A percentile compares a stretch with the other conserved stretches of the same genome.
Evolutionary conservation across 139 green algal genomes (phyloP).

Genomic region (Haematococcus lacustris): DNA sequence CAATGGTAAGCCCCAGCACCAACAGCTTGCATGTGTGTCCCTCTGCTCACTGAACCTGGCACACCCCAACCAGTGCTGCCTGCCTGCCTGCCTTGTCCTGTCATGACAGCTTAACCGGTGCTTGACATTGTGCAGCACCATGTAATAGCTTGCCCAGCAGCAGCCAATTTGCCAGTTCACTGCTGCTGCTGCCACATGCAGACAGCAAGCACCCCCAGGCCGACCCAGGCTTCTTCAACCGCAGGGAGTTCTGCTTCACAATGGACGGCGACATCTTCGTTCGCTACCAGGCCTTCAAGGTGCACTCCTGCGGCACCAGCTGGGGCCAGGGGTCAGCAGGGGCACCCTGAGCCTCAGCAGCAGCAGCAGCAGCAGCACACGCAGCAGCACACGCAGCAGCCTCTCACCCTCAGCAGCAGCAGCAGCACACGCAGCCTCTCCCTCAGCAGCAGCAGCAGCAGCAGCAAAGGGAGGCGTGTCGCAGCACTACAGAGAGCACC

Average conservation of each 20-base stretch:
- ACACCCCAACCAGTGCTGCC: not conserved
- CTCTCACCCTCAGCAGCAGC: too few species aligned
- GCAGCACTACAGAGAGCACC: too few species aligned
- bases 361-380: too few species aligned
- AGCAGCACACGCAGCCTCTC: too few species aligned
- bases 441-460: too few species aligned
- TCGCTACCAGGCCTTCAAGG: conserved; percentile 96
- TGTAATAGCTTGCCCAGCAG: not conserved
- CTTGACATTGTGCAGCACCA: not conserved
- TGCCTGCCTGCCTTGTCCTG: not conserved
- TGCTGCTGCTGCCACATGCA: conserved; percentile 10
- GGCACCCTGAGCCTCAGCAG: too few species aligned
- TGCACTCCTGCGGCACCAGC: conserved; percentile 13
- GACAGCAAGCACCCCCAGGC: conserved; percentile 70
- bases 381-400: too few species aligned
- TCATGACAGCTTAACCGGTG: not conserved
- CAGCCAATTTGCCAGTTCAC: not conserved
- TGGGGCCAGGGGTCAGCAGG: too few species aligned
- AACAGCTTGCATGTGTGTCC: not conserved
- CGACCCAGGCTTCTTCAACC: conserved; percentile 65
- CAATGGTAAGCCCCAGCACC: conserved; percentile 58
- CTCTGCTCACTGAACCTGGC: not conserved
- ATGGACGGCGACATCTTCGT: conserved; percentile 95
- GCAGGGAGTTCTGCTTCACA: conserved; percentile 97
- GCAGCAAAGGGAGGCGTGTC: too few species aligned